A percentile compares a stretch with the other conserved stretches of the same genome.
phyloP scores from a whole-genome alignment of 2,329 filamentous ascomycete species.

The Trichoderma sp. region DNA sequence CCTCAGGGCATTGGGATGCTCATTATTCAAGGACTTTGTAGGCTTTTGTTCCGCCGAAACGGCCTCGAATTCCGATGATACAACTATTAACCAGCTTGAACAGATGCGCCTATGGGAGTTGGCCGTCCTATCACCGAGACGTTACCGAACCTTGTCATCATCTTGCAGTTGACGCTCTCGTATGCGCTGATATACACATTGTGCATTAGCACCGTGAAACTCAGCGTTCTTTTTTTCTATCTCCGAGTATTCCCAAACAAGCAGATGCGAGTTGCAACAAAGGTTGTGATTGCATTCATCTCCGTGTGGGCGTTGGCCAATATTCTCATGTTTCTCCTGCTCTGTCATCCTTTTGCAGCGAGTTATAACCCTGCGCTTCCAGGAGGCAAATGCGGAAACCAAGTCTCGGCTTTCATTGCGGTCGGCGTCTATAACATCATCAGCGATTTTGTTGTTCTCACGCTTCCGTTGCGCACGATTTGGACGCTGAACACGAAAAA shows the following conservation, averaged over 20 bases:
- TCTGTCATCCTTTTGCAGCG: constrained; percentile 36
- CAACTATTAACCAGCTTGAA: neutral
- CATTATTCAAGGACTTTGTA: constrained; percentile 40
- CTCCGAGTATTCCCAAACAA: constrained; percentile 47
- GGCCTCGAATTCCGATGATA: neutral
- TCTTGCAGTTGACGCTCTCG: constrained; percentile 41
- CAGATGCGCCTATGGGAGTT: constrained; percentile 36
- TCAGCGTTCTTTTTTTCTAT: constrained; percentile 49
- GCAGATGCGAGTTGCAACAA: constrained; percentile 38
- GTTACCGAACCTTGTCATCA: constrained; percentile 33
- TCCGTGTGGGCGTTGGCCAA: constrained; percentile 36
- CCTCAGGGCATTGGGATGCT: constrained; percentile 40
- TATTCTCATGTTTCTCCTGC: constrained; percentile 36
- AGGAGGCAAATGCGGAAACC: constrained; percentile 43
- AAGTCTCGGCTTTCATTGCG: constrained; percentile 45
- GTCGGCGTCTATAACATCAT: constrained; percentile 47
- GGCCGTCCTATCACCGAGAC: constrained; percentile 35
- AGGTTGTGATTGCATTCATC: constrained; percentile 39
- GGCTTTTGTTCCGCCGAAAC: constrained; percentile 20
- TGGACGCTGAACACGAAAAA: constrained; percentile 42
- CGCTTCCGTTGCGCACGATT: constrained; percentile 45
- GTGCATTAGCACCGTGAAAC: constrained; percentile 44
- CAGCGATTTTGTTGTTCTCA: constrained; percentile 45
- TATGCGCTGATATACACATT: constrained; percentile 46
- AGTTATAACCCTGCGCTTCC: constrained; percentile 35